phyloP scores from a whole-genome alignment of 768 basidiomycete genomes.

The Amyloporia xantha region DNA sequence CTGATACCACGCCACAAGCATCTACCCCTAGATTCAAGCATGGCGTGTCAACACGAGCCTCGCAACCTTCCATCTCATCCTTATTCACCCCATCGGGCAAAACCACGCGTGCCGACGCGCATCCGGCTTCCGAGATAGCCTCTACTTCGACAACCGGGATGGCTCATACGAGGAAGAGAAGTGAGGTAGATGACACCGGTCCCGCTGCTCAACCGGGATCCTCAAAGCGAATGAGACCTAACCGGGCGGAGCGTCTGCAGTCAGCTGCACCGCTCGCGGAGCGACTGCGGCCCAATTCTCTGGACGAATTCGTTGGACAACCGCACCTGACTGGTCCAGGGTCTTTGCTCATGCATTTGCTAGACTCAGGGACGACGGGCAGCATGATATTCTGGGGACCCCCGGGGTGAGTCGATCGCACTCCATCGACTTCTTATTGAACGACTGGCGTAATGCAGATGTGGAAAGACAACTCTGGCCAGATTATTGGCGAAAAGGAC shows the following conservation, averaged over 20 bases:
- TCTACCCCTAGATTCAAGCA: conserved; percentile 3
- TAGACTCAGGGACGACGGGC: conserved; percentile 46
- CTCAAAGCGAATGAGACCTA: conserved; percentile 11
- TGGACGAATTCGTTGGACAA: conserved; percentile 73
- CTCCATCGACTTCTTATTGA: not conserved
- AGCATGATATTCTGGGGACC: conserved; percentile 73
- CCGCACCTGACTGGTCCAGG: conserved; percentile 49
- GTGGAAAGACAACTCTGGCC: conserved; percentile 73
- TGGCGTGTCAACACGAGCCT: conserved; percentile 1
- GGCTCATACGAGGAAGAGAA: conserved; percentile 16
- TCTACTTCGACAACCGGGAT: conserved; percentile 1
- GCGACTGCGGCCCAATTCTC: conserved; percentile 52
- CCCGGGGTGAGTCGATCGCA: conserved; percentile 40
- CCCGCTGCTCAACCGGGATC: conserved; percentile 1
- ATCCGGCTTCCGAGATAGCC: conserved; percentile 6
- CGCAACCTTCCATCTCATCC: conserved; percentile 16
- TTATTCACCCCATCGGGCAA: conserved; percentile 14
- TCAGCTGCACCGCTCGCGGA: conserved; percentile 60
- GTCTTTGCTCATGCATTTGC: conserved; percentile 47
- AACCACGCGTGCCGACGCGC: not conserved
- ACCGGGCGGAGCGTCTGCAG: conserved; percentile 13
- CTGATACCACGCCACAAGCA: not conserved
- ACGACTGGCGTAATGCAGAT: conserved; percentile 28
- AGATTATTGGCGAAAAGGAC: conserved; percentile 57
- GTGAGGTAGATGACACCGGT: conserved; percentile 6